Conservation (phyloP, 352 stramenopile species). For the Globisporangium mamillatum region DNA sequence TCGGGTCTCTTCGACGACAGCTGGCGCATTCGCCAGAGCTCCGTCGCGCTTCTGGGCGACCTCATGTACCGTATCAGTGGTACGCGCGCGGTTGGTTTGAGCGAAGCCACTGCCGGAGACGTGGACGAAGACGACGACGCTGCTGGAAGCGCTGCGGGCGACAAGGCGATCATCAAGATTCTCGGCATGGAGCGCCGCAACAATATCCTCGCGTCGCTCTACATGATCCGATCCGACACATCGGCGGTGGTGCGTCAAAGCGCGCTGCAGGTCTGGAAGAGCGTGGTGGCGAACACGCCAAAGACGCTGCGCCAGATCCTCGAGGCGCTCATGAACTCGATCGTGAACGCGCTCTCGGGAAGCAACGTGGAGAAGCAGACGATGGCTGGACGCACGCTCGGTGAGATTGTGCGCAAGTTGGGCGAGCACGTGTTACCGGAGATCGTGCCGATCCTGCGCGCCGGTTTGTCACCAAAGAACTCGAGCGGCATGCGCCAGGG, state of each 20-base stretch:
- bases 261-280: slow-evolving; percentile 99
- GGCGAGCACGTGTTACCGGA: slow-evolving; percentile 98
- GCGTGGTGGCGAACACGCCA: slow-evolving; percentile 97
- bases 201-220: slow-evolving; percentile 96
- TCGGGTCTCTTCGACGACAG: slow-evolving; percentile 96
- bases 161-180: slow-evolving; percentile 86
- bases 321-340: slow-evolving; percentile 93
- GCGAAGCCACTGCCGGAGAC: slow-evolving; percentile 39
- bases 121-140: slow-evolving; percentile 87
- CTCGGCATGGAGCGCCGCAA: slow-evolving; percentile 94
- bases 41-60: slow-evolving; percentile 94
- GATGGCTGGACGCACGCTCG: slow-evolving; percentile 92
- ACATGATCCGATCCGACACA: slow-evolving; percentile 98
- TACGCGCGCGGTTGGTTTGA: slow-evolving; percentile 89
- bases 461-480: slow-evolving; percentile 84
- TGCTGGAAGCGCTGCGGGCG: slow-evolving; percentile 76
- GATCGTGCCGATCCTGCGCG: slow-evolving; percentile 97
- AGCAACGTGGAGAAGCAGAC: slow-evolving; percentile 88
- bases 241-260: slow-evolving; percentile 95
- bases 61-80: slow-evolving; percentile 97
- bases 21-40: slow-evolving; percentile 98
- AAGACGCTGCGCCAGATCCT: slow-evolving; percentile 98
- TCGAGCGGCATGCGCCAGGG: slow-evolving; percentile 84
- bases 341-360: slow-evolving; percentile 94
- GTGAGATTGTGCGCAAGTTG: slow-evolving; percentile 99